Conservation (phyloP, 2,329 filamentous ascomycete genomes). For the Diaporthe longicolla region DNA sequence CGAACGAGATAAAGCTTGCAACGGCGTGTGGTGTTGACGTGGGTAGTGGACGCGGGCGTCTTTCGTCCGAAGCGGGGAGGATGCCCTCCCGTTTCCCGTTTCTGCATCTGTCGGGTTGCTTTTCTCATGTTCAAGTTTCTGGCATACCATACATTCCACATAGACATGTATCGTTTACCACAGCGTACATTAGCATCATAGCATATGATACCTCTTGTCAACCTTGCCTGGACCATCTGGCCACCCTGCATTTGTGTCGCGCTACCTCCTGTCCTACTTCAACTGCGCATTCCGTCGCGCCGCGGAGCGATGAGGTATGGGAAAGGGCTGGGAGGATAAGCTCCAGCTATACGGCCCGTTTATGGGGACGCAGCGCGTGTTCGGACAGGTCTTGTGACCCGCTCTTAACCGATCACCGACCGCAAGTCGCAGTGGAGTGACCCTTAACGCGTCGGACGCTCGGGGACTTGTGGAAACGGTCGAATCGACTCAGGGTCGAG, state of each 20-base stretch:
- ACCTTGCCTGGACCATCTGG: background rate
- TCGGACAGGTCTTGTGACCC: slow-evolving; percentile 3
- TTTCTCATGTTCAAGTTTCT: background rate
- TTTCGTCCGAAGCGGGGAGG: background rate
- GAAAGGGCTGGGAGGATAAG: background rate
- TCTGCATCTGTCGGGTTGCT: no score
- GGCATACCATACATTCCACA: slow-evolving; percentile 3
- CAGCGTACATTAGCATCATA: slow-evolving; percentile 26
- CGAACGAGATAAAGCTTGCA: background rate
- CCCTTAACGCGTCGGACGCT: background rate
- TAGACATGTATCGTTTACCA: slow-evolving; percentile 14
- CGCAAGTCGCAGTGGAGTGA: background rate
- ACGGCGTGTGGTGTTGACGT: background rate
- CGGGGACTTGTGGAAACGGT: background rate
- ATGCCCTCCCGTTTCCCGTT: background rate
- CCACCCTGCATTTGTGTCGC: background rate
- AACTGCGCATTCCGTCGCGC: background rate
- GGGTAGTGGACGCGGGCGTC: background rate
- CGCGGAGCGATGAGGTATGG: background rate
- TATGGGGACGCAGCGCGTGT: background rate
- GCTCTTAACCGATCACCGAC: background rate
- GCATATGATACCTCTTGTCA: slow-evolving; percentile 20
- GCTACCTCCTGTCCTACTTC: background rate
- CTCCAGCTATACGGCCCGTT: background rate
- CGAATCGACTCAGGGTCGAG: background rate